These are phyloP conservation scores for Daedaleopsis sinensis DNA, from an alignment of 768 basidiomycete genomes.

Conservation along the genomic window DNA sequence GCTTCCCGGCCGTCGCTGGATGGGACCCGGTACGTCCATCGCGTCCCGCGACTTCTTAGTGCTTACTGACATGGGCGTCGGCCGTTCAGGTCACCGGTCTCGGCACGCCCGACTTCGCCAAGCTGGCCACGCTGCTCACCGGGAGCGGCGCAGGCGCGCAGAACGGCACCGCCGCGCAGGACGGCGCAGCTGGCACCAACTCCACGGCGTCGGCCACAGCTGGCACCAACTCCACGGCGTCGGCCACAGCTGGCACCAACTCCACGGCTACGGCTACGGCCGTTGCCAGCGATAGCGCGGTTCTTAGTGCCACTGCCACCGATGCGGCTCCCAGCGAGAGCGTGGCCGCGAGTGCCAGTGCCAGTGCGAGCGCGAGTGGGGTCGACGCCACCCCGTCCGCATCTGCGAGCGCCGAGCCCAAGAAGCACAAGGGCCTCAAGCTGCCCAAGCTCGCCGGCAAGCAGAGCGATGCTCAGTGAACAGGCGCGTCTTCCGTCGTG, in stretches of 20 bases:
- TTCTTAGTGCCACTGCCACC: neutral
- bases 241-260: conserved; percentile 2
- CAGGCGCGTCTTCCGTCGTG: neutral
- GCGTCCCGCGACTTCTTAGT: neutral
- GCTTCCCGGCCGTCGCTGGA: conserved; percentile 34
- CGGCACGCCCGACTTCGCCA: conserved; percentile 63
- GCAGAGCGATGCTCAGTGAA: neutral
- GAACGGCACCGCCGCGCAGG: neutral
- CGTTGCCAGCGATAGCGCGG: neutral
- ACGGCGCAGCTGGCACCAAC: neutral
- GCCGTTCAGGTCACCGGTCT: conserved; percentile 56
- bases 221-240: neutral
- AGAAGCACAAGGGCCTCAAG: too few relatives aligned
- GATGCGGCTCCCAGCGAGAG: neutral
- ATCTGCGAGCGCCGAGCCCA: too few relatives aligned
- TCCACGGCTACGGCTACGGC: neutral
- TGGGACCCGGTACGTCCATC: conserved; percentile 36
- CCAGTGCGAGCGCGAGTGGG: neutral
- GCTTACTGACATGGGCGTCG: neutral
- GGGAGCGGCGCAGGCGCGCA: conserved; percentile 5
- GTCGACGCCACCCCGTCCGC: too few relatives aligned
- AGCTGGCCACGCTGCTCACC: conserved; percentile 20
- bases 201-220: neutral
- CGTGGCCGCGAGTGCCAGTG: too few relatives aligned
- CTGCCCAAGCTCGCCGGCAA: too few relatives aligned